These are phyloP conservation scores for Ogataea paradorogensis DNA, from an alignment of 805 yeast species.

Conservation along the genomic window DNA sequence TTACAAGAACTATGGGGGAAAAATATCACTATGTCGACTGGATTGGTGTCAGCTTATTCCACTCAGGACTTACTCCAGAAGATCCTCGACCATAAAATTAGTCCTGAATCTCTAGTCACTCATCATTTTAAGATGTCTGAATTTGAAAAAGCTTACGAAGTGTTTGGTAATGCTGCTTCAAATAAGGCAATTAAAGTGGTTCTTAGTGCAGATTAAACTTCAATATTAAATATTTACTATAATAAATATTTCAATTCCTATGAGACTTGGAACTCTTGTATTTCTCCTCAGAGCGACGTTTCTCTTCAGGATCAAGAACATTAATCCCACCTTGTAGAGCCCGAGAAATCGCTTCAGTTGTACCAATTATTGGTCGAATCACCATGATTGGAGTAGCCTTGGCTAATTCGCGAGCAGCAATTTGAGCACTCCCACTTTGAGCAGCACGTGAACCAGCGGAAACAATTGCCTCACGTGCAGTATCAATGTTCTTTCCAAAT, in stretches of 20 bases:
- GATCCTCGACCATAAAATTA: constrained; percentile 38
- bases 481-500: constrained; percentile 60
- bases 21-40: constrained; percentile 44
- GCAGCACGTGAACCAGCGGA: constrained; percentile 60
- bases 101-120: constrained; percentile 53
- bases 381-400: constrained; percentile 78
- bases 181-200: constrained; percentile 54
- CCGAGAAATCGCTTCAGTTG: constrained; percentile 84
- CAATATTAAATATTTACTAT: neutral
- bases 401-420: constrained; percentile 64
- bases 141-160: constrained; percentile 58
- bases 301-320: constrained; percentile 66
- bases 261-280: constrained; percentile 39
- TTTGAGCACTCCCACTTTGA: constrained; percentile 63
- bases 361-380: constrained; percentile 84
- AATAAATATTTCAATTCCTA: neutral
- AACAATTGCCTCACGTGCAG: constrained; percentile 62
- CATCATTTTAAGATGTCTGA: constrained; percentile 56
- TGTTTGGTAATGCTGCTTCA: constrained; percentile 51
- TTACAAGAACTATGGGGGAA: constrained; percentile 46
- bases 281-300: constrained; percentile 60
- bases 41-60: constrained; percentile 47
- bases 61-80: constrained; percentile 38
- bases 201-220: constrained; percentile 16
- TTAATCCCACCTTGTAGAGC: constrained; percentile 82